Conservation (phyloP, 768 basidiomycete genomes). For the Pholiota molesta region DNA sequence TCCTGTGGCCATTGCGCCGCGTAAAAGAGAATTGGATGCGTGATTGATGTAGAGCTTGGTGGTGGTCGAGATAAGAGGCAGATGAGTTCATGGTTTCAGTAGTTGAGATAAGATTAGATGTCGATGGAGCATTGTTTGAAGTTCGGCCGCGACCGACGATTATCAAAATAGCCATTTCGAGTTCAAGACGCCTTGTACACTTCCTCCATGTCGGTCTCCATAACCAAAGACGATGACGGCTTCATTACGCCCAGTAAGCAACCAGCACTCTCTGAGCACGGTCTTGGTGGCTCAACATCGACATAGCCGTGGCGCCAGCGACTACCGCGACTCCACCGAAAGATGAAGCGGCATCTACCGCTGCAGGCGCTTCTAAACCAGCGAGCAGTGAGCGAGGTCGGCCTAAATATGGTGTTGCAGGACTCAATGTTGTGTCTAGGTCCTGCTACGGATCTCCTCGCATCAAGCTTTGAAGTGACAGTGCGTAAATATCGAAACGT, state of each 20-base stretch:
- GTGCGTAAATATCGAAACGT: constrained; percentile 43
- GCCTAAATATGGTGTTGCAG: neutral
- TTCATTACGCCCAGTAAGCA: constrained; percentile 68
- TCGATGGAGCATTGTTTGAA: neutral
- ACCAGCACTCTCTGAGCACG: constrained; percentile 13
- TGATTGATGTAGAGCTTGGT: too few relatives aligned
- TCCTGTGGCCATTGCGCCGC: neutral
- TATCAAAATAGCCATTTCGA: constrained; percentile 21
- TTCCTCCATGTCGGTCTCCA: constrained; percentile 27
- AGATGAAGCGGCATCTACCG: constrained; percentile 22
- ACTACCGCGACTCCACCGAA: constrained; percentile 20
- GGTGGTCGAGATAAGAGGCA: neutral
- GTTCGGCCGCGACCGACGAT: constrained; percentile 24
- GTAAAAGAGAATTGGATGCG: too few relatives aligned
- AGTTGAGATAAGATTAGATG: constrained; percentile 26
- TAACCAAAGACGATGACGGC: constrained; percentile 73
- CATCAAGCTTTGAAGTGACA: constrained; percentile 82
- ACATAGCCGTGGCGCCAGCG: constrained; percentile 28
- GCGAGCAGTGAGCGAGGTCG: constrained; percentile 19
- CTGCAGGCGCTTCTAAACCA: constrained; percentile 18
- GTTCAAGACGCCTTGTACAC: constrained; percentile 7
- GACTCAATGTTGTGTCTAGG: neutral
- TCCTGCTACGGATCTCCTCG: constrained; percentile 61
- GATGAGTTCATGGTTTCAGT: neutral
- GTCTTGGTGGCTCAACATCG: constrained; percentile 8